Evolutionary conservation across 2,329 filamentous ascomycete species (phyloP).

Genomic region (Hypoxylon sp.): DNA sequence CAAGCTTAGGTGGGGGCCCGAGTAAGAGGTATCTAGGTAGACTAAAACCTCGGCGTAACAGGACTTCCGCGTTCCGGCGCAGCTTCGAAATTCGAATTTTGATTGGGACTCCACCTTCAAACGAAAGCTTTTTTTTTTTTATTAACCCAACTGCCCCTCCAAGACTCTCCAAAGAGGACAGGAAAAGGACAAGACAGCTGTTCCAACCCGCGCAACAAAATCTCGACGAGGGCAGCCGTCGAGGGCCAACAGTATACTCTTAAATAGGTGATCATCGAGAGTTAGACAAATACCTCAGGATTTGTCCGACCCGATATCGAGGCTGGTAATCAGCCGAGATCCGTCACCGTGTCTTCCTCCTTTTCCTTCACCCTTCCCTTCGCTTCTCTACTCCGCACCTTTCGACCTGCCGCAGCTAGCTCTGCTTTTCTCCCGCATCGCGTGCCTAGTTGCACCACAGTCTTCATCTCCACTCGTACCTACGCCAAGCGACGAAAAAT

Average conservation of each 20-base stretch:
- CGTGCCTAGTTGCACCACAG: slow-evolving; percentile 64
- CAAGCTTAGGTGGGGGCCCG: too few relatives aligned
- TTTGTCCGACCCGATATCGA: slow-evolving; percentile 36
- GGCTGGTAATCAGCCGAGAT: slow-evolving; percentile 60
- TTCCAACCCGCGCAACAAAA: slow-evolving; percentile 37
- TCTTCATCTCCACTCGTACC: slow-evolving; percentile 65
- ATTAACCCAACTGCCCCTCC: slow-evolving; percentile 42
- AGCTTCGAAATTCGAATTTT: slow-evolving; percentile 42
- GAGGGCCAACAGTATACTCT: slow-evolving; percentile 34
- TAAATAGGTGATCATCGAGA: slow-evolving; percentile 31
- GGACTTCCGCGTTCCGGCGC: slow-evolving; percentile 36
- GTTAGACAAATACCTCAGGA: slow-evolving; percentile 35
- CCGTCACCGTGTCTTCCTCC: slow-evolving; percentile 62
- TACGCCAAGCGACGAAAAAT: slow-evolving; percentile 81
- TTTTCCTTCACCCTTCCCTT: slow-evolving; percentile 60
- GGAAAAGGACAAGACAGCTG: slow-evolving; percentile 43
- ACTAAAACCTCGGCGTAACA: slow-evolving; percentile 29
- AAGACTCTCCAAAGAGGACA: slow-evolving; percentile 20
- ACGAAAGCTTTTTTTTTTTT: slow-evolving; percentile 46
- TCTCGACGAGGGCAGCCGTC: slow-evolving; percentile 43
- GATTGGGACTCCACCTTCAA: slow-evolving; percentile 47
- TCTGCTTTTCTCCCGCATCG: slow-evolving; percentile 70
- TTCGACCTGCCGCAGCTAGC: slow-evolving; percentile 74
- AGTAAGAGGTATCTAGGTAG: neutral
- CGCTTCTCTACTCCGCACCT: slow-evolving; percentile 67